These are phyloP conservation scores for Aspergillus uvarum DNA, from an alignment of 2,329 filamentous ascomycete genomes.

Conservation along the genomic window DNA sequence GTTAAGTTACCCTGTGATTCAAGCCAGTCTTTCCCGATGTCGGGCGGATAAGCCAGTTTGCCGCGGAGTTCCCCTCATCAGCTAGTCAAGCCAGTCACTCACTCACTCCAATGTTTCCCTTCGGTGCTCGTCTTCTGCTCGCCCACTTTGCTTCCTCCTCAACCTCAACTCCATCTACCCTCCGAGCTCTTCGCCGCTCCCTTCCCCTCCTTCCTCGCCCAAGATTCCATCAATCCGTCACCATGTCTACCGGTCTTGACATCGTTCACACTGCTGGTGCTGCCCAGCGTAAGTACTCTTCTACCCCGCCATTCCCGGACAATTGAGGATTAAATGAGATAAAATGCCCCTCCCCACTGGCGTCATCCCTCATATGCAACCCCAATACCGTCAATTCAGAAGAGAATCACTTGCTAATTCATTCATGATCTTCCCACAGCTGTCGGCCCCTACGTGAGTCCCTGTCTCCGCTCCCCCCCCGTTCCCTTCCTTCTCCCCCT, in stretches of 20 bases:
- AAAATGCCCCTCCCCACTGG: too few species aligned
- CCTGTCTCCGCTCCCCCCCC: constrained; percentile 13
- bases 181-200: constrained; percentile 11
- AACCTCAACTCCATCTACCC: constrained; percentile 11
- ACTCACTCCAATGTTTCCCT: constrained; percentile 26
- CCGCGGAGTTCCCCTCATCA: constrained; percentile 10
- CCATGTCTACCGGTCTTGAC: constrained; percentile 43
- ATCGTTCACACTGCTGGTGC: constrained; percentile 44
- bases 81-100: not conserved
- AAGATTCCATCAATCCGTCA: constrained; percentile 19
- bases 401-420: constrained; percentile 9
- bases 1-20: not conserved
- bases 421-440: constrained; percentile 21
- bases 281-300: constrained; percentile 44
- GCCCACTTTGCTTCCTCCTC: constrained; percentile 15
- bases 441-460: constrained; percentile 46
- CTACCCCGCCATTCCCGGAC: not conserved
- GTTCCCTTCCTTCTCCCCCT: constrained; percentile 6
- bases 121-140: constrained; percentile 23
- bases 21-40: constrained; percentile 26
- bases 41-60: constrained; percentile 36
- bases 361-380: too few species aligned
- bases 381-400: too few species aligned
- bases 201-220: constrained; percentile 12
- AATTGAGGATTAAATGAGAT: not conserved